These are phyloP conservation scores for Ascochyta viciae-villosae DNA, from an alignment of 2,329 filamentous ascomycete genomes.

Conservation along the genomic window DNA sequence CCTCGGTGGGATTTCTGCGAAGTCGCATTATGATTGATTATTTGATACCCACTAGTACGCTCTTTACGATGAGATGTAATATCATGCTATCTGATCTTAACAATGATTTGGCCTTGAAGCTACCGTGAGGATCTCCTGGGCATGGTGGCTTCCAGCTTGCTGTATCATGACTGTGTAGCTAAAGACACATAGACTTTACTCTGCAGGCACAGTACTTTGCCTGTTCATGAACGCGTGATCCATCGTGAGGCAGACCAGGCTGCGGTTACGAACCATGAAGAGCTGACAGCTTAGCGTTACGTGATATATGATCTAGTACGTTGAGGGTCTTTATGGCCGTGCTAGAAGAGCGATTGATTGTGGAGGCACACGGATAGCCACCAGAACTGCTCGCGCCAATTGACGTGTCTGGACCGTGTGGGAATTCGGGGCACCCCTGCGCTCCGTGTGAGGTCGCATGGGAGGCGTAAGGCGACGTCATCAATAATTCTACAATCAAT, in stretches of 20 bases:
- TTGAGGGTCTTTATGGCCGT: no score
- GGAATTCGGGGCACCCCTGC: not conserved
- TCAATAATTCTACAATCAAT: constrained; percentile 9
- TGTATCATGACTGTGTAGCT: not conserved
- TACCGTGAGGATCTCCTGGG: not conserved
- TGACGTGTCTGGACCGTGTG: not conserved
- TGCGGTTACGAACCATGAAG: no score
- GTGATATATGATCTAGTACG: no score
- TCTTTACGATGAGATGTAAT: constrained; percentile 21
- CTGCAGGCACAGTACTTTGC: no score
- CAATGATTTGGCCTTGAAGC: not conserved
- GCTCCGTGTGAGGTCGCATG: constrained; percentile 1
- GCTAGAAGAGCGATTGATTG: no score
- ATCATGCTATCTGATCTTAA: not conserved
- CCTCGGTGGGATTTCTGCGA: not conserved
- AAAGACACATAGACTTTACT: not conserved
- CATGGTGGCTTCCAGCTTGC: not conserved
- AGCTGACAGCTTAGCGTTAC: no score
- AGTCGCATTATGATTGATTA: not conserved
- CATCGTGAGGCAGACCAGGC: no score
- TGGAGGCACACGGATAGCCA: not conserved
- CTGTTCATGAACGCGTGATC: no score
- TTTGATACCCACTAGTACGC: constrained; percentile 30
- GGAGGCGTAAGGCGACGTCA: constrained; percentile 7
- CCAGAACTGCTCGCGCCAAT: not conserved